phyloP scores from a whole-genome alignment of 768 basidiomycete species.

The Lepiota venenata region DNA sequence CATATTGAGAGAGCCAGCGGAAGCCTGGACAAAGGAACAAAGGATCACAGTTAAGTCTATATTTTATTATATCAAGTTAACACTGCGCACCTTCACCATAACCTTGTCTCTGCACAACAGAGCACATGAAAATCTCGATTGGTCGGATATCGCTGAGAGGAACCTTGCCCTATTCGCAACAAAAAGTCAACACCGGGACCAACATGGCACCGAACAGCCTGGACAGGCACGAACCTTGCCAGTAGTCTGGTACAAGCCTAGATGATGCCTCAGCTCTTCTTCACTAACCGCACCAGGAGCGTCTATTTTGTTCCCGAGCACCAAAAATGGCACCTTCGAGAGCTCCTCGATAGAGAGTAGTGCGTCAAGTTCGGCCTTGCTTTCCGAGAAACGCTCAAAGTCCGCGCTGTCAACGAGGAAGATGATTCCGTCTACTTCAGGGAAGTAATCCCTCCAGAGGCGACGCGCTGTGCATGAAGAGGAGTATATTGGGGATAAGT shows the following conservation, averaged over 20 bases:
- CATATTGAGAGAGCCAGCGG: slow-evolving; percentile 98
- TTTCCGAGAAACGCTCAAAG: slow-evolving; percentile 93
- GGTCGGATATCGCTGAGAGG: slow-evolving; percentile 96
- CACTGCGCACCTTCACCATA: slow-evolving; percentile 83
- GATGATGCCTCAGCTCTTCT: slow-evolving; percentile 92
- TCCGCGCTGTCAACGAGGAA: slow-evolving; percentile 98
- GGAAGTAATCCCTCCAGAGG: slow-evolving; percentile 99
- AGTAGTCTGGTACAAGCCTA: slow-evolving; percentile 98
- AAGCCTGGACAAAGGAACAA: slow-evolving; percentile 51
- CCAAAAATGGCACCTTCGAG: slow-evolving; percentile 94
- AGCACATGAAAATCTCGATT: slow-evolving; percentile 99
- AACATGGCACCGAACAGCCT: neutral
- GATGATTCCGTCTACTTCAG: slow-evolving; percentile 97
- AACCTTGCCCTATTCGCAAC: slow-evolving; percentile 77
- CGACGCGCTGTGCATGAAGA: slow-evolving; percentile 64
- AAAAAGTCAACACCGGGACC: neutral
- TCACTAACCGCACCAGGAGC: slow-evolving; percentile 97
- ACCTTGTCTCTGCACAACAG: slow-evolving; percentile 97
- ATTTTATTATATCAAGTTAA: neutral
- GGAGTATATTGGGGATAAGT: neutral
- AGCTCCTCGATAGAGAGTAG: slow-evolving; percentile 95
- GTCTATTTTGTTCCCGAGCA: slow-evolving; percentile 99
- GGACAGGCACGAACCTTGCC: slow-evolving; percentile 72
- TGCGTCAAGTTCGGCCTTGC: slow-evolving; percentile 95
- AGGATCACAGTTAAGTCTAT: neutral